Evolutionary conservation across 306 rosid genomes (phyloP).

Genomic region (Dryas drummondii): DNA sequence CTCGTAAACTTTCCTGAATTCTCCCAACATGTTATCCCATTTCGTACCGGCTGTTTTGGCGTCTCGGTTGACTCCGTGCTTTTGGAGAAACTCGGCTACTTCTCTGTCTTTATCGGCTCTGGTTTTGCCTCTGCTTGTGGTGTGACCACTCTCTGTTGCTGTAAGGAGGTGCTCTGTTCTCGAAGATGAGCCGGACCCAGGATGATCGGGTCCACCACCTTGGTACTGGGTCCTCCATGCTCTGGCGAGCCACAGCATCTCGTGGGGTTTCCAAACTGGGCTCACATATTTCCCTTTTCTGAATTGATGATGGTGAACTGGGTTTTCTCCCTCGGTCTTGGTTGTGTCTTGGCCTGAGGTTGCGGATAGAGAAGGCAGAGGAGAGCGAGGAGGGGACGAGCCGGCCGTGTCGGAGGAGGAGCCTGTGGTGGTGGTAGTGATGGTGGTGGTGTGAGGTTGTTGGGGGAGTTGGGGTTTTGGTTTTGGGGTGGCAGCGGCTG

Average conservation of each 20-base stretch:
- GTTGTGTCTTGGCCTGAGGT: conserved; percentile 52
- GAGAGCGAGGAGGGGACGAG: conserved; percentile 72
- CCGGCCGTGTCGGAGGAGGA: conserved; percentile 80
- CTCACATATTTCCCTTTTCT: conserved; percentile 92
- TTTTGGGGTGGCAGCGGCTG: conserved; percentile 25
- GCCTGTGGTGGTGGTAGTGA: conserved; percentile 18
- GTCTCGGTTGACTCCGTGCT: conserved; percentile 75
- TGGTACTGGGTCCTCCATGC: conserved; percentile 85
- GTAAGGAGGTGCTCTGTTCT: conserved; percentile 34
- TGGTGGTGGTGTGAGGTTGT: conserved; percentile 12
- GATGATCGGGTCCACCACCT: conserved; percentile 28
- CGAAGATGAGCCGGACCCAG: conserved; percentile 40
- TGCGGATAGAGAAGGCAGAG: conserved; percentile 42
- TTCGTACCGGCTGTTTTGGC: conserved; percentile 91
- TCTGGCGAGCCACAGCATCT: conserved; percentile 89
- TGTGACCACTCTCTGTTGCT: conserved; percentile 27
- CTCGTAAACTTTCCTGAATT: conserved; percentile 88
- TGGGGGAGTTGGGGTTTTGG: conserved; percentile 11
- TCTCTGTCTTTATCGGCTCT: conserved; percentile 90
- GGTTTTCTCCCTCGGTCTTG: conserved; percentile 47
- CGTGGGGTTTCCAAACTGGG: conserved; percentile 97
- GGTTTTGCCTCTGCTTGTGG: conserved; percentile 59
- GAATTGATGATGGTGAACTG: conserved; percentile 60
- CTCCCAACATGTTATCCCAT: conserved; percentile 99
- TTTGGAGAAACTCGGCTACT: conserved; percentile 76